These are phyloP conservation scores for Fagopyrum tataricum DNA, from an alignment of 148 eudicot species.

Conservation along the genomic window DNA sequence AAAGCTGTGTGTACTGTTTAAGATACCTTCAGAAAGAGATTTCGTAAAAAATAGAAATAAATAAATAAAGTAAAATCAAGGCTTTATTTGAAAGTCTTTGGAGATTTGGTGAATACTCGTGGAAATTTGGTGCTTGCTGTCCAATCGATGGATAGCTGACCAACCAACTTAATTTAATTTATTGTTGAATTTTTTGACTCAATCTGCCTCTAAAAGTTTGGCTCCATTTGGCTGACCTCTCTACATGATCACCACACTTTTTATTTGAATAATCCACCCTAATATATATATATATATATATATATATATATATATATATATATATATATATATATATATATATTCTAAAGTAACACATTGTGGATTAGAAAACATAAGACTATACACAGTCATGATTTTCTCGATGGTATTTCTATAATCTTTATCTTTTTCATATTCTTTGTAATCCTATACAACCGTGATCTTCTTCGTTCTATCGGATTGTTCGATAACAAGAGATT, in stretches of 20 bases:
- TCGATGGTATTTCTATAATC: too few species aligned
- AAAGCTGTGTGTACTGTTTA: background rate
- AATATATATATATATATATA: too few species aligned
- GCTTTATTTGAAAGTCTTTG: slow-evolving; percentile 1
- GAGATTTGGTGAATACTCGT: slow-evolving; percentile 6
- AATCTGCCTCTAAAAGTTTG: slow-evolving; percentile 17
- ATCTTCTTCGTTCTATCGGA: too few species aligned
- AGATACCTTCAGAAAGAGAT: background rate
- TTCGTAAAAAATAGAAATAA: background rate
- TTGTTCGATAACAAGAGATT: too few species aligned
- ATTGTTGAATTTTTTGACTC: background rate
- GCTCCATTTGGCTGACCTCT: slow-evolving; percentile 5
- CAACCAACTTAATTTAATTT: slow-evolving; percentile 6
- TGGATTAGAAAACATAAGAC: too few species aligned
- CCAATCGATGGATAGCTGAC: background rate
- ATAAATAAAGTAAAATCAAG: background rate
- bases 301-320: too few species aligned
- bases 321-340: too few species aligned
- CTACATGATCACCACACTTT: slow-evolving; percentile 15
- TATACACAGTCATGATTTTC: too few species aligned
- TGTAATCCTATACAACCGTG: too few species aligned
- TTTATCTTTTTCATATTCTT: too few species aligned
- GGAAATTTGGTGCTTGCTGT: background rate
- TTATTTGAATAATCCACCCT: too few species aligned
- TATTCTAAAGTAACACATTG: too few species aligned